Evolutionary conservation across 768 basidiomycete species (phyloP), one percentile per base, ranked within the genome.

Genomic region (Epithele typhae): DNA sequence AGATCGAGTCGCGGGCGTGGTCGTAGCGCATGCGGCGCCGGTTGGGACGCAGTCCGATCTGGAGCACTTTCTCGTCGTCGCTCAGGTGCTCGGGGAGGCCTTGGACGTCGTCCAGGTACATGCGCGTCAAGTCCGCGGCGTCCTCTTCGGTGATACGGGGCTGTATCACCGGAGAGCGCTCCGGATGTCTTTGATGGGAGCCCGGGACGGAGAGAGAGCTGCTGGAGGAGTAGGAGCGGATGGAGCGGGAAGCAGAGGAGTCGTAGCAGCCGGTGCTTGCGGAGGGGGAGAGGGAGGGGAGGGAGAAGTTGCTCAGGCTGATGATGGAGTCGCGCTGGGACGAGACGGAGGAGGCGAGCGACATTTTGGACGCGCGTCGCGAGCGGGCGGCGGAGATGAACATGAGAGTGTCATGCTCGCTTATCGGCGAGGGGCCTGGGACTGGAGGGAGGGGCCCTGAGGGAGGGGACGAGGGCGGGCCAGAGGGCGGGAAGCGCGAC

Each of bases 391-490:
- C 59, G 22, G 65, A 59, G 32, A 64, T 70, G 33, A 75, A 68
- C 17, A 69, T 66, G 30, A 72, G 65, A 24, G 70, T 75, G 49
- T 76, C 79, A 30, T 72, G 62, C 47, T 72, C 68, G 2, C 79
- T 71, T 21, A 81, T 69, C 17, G 78, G 70, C 2, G 80, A 80
- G 0, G 79, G 78, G 2, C 79, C 82, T 0, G 85, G 85, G 1
- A 86, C 54, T 3, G 85, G 82, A 0, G 85, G 84, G 3, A 86
- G 73, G 0, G 84, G 83, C 0, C 68, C 55, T 0, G 70, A 64
- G 0, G 84, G 84, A 0, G 83, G 84, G 1, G 65, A 68, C 0
- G 78, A 78, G 0, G 76, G 80, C 0, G 82, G 82, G 0, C 81
- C 82, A 45, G 81, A 78, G 36, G 25, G 23, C 25, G 56, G 33